phyloP scores from a whole-genome alignment of 2,329 filamentous ascomycete genomes.

The Colletotrichum liaoningense region DNA sequence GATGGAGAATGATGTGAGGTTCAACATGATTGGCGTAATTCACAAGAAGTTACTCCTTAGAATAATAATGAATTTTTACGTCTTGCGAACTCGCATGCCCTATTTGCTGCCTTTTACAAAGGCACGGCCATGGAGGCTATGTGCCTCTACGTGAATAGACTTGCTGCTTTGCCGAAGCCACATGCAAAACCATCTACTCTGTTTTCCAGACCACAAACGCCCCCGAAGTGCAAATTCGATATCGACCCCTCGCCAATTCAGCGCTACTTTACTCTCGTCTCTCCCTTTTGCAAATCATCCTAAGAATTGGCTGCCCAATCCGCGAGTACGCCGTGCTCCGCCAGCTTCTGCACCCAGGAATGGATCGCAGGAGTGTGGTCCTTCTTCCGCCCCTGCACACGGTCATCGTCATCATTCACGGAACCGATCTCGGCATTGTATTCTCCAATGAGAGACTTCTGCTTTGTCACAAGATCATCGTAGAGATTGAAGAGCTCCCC shows the following conservation, averaged over 20 bases:
- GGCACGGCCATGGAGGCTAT: background rate
- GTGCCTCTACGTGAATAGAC: background rate
- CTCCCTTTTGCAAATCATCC: background rate
- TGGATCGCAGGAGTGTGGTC: constrained; percentile 79
- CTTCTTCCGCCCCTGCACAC: constrained; percentile 66
- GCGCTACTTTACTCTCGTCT: background rate
- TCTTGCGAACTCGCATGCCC: background rate
- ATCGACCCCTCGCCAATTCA: background rate
- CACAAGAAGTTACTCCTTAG: no score
- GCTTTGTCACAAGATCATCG: constrained; percentile 52
- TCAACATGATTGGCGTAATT: no score
- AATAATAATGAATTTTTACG: background rate
- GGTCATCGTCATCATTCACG: constrained; percentile 60
- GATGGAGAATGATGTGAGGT: background rate
- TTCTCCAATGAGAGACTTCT: constrained; percentile 54
- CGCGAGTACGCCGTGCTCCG: constrained; percentile 71
- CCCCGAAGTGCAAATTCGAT: background rate
- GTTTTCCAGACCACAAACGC: background rate
- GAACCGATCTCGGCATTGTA: constrained; percentile 61
- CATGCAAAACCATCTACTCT: background rate
- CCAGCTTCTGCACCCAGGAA: constrained; percentile 75
- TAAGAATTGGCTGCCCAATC: constrained; percentile 44
- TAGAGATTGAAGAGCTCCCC: constrained; percentile 49
- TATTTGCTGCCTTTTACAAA: background rate
- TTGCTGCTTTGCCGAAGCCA: background rate